A percentile compares a stretch with the other conserved stretches of the same genome.
These are phyloP conservation scores for Clonostachys chloroleuca DNA, from an alignment of 2,329 filamentous ascomycete genomes.

Conservation along the genomic window DNA sequence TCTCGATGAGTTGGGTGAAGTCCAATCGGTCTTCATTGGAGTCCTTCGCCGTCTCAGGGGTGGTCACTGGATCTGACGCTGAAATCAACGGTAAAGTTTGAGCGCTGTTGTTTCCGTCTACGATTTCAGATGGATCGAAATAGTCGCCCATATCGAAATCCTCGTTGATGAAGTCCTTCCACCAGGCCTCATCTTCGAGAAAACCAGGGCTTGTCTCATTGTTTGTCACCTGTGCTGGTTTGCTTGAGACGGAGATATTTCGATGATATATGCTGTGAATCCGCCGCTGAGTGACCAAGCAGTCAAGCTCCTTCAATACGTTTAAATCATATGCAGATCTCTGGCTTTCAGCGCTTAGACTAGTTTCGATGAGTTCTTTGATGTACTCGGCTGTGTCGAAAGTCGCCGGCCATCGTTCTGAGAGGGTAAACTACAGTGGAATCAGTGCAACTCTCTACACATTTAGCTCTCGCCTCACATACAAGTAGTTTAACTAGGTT, in stretches of 20 bases:
- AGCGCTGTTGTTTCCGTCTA: background rate
- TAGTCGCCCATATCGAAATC: constrained; percentile 2
- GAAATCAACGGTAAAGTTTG: background rate
- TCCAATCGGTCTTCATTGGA: background rate
- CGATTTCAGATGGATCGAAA: background rate
- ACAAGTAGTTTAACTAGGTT: background rate
- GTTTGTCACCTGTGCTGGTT: background rate
- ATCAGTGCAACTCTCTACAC: too few relatives aligned
- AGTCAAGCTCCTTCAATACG: constrained; percentile 8
- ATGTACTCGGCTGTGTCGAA: constrained; percentile 6
- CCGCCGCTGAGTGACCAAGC: constrained; percentile 7
- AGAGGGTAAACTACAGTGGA: background rate
- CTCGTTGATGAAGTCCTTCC: constrained; percentile 6
- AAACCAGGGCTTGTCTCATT: background rate
- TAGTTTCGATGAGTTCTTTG: constrained; percentile 7
- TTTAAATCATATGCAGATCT: constrained; percentile 6
- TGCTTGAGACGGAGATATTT: constrained; percentile 3
- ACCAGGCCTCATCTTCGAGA: constrained; percentile 6
- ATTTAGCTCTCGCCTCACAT: too few relatives aligned
- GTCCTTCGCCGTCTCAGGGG: too few relatives aligned
- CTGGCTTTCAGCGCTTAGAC: constrained; percentile 5
- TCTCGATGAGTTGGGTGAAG: background rate
- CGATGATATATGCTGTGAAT: constrained; percentile 8
- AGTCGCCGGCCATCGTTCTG: constrained; percentile 2
- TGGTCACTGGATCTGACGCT: background rate